These are phyloP conservation scores for Pochonia chlamydosporia DNA, from an alignment of 2,329 filamentous ascomycete species.

Conservation along the genomic window DNA sequence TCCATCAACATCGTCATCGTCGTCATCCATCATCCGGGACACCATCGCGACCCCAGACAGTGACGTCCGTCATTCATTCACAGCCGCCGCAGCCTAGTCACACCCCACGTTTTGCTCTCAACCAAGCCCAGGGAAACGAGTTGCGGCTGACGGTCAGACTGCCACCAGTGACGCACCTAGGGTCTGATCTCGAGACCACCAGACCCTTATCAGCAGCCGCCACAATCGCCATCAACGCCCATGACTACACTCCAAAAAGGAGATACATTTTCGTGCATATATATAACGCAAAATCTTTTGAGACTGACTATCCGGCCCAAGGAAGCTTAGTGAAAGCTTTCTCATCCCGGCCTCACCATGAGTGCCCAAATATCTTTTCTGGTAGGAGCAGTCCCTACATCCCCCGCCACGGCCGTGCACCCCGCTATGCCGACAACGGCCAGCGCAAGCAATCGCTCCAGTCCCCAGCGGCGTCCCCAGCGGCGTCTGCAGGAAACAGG, in stretches of 20 bases:
- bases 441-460: too few relatives aligned
- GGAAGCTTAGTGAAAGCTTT: neutral
- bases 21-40: too few relatives aligned
- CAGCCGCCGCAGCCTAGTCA: neutral
- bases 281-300: neutral
- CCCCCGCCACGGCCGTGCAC: neutral
- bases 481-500: neutral
- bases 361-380: constrained; percentile 53
- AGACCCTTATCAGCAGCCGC: neutral
- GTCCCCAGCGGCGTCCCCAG: too few relatives aligned
- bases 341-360: constrained; percentile 31
- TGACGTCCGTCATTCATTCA: neutral
- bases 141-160: neutral
- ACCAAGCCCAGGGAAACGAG: neutral
- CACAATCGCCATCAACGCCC: neutral
- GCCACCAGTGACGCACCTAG: neutral
- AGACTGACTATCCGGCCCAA: neutral
- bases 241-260: neutral
- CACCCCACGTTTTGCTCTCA: neutral
- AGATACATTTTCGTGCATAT: neutral
- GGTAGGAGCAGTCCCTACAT: constrained; percentile 27
- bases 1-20: too few relatives aligned
- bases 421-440: constrained; percentile 5
- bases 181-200: neutral
- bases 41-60: too few relatives aligned